These are phyloP conservation scores for Chrysanthemum seticuspe DNA, from an alignment of 129 eudicot species.

Conservation along the genomic window DNA sequence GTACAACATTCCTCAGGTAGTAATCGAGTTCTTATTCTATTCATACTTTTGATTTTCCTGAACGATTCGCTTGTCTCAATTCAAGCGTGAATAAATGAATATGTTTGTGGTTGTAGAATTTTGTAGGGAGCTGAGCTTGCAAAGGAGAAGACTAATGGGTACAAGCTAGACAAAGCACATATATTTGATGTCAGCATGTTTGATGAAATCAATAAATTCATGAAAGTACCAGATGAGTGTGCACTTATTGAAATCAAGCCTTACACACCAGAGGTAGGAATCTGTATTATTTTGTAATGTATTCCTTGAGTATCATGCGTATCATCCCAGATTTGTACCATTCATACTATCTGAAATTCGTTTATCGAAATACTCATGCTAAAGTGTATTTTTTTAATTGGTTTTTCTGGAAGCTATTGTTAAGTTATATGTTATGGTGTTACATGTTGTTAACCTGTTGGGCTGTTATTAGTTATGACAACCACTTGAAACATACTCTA, in stretches of 20 bases:
- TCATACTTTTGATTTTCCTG: no score
- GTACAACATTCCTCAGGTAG: no score
- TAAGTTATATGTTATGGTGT: no score
- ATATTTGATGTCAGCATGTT: constrained; percentile 74
- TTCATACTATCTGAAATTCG: background rate
- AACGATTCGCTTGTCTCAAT: no score
- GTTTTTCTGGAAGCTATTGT: background rate
- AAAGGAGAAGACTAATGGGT: no score
- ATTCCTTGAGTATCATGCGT: constrained; percentile 5
- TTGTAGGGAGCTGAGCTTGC: no score
- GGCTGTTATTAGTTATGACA: background rate
- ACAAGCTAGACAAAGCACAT: constrained; percentile 72
- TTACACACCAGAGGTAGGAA: constrained; percentile 61
- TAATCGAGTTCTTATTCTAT: no score
- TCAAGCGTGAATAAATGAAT: no score
- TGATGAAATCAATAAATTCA: constrained; percentile 72
- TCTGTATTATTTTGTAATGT: constrained; percentile 1
- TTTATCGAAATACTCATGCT: background rate
- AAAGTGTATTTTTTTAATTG: background rate
- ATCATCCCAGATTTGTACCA: background rate
- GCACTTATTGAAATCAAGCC: constrained; percentile 88
- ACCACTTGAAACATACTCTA: no score
- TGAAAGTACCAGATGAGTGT: constrained; percentile 90
- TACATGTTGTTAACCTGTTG: background rate
- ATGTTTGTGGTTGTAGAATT: no score